Evolutionary conservation across 768 basidiomycete species (phyloP).

Genomic region (Pholiota microspora): DNA sequence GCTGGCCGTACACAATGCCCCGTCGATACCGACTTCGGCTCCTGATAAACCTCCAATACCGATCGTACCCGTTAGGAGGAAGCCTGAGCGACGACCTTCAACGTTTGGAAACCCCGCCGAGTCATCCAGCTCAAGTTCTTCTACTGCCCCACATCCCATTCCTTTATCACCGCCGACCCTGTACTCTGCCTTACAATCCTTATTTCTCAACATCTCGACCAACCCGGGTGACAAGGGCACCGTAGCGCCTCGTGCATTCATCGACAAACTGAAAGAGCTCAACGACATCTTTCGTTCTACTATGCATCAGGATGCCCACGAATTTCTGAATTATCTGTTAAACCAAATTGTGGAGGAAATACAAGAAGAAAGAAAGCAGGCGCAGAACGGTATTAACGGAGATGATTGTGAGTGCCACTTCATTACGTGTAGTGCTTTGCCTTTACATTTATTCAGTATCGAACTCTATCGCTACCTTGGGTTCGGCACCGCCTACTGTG

Average conservation of each 20-base stretch:
- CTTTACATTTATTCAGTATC: slow-evolving; percentile 44
- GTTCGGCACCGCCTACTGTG: slow-evolving; percentile 39
- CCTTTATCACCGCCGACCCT: slow-evolving; percentile 69
- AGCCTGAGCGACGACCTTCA: slow-evolving; percentile 52
- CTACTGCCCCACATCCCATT: slow-evolving; percentile 40
- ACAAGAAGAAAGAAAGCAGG: slow-evolving; percentile 61
- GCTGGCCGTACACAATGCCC: slow-evolving; percentile 37
- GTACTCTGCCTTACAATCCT: slow-evolving; percentile 89
- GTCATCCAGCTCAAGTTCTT: slow-evolving; percentile 23
- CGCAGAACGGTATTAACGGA: slow-evolving; percentile 34
- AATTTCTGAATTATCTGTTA: slow-evolving; percentile 92
- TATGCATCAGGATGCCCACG: slow-evolving; percentile 98
- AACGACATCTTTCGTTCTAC: slow-evolving; percentile 90
- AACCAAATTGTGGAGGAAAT: slow-evolving; percentile 94
- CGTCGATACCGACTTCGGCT: slow-evolving; percentile 20
- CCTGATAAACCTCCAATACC: slow-evolving; percentile 29
- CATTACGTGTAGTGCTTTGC: slow-evolving; percentile 5
- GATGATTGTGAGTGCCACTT: slow-evolving; percentile 62
- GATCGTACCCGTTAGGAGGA: slow-evolving; percentile 46
- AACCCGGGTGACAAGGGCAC: slow-evolving; percentile 81
- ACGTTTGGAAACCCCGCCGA: slow-evolving; percentile 23
- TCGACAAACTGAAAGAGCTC: slow-evolving; percentile 89
- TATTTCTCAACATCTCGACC: slow-evolving; percentile 81
- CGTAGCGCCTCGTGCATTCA: slow-evolving; percentile 85
- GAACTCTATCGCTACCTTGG: slow-evolving; percentile 55